These are phyloP conservation scores for Mortierella sp. DNA, from an alignment of 371 early-diverging fungal genomes.

Conservation along the genomic window DNA sequence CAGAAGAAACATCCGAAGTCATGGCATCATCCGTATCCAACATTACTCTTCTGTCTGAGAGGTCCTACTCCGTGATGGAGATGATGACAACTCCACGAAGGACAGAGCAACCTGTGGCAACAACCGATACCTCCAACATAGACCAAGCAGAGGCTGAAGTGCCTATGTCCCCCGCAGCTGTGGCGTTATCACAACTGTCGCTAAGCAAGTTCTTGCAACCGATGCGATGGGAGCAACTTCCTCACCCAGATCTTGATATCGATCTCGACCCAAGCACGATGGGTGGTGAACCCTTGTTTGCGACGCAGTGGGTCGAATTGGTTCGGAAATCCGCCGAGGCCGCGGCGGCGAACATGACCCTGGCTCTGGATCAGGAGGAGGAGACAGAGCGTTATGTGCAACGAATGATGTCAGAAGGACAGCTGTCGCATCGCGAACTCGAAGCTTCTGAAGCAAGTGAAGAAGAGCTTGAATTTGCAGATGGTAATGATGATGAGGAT, in stretches of 20 bases:
- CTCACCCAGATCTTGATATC: slow-evolving; percentile 45
- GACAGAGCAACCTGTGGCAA: no score
- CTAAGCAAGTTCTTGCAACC: slow-evolving; percentile 31
- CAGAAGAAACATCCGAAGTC: no score
- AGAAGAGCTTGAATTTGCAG: background rate
- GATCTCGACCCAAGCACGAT: slow-evolving; percentile 41
- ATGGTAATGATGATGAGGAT: background rate
- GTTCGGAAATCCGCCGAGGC: slow-evolving; percentile 31
- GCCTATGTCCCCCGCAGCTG: slow-evolving; percentile 9
- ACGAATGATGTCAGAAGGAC: slow-evolving; percentile 7
- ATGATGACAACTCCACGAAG: no score
- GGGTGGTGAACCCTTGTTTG: slow-evolving; percentile 45
- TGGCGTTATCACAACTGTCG: slow-evolving; percentile 9
- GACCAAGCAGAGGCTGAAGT: background rate
- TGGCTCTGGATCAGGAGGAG: slow-evolving; percentile 45
- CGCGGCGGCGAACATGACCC: slow-evolving; percentile 40
- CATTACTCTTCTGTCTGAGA: no score
- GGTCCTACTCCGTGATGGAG: no score
- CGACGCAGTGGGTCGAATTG: slow-evolving; percentile 37
- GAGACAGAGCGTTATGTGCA: slow-evolving; percentile 33
- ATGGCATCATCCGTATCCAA: no score
- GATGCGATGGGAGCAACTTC: slow-evolving; percentile 47
- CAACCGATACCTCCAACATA: background rate
- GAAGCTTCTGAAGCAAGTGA: background rate
- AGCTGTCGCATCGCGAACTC: background rate